Evolutionary conservation across 108 stramenopile genomes (phyloP), one percentile per base, ranked within the genome.

Genomic region (Fragilaria crotonensis): DNA sequence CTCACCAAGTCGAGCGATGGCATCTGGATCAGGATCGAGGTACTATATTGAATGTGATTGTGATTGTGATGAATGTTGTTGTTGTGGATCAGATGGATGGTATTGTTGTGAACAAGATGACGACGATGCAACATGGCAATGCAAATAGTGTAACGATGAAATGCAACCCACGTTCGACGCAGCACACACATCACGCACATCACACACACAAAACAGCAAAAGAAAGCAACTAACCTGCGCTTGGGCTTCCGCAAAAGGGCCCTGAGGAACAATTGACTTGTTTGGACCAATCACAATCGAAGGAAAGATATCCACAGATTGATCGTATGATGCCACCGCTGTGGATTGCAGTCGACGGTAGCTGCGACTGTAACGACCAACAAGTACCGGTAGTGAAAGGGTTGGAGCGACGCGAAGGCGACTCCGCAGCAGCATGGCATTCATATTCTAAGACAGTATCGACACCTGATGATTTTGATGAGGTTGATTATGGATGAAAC

Each of bases 201-300:
- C n/a, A n/a, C n/a, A n/a, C n/a, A n/a, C n/a, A n/a, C n/a, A n/a
- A n/a, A n/a, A n/a, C n/a, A n/a, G n/a, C n/a, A n/a, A 20, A n/a
- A 36, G 21, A 19, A 21, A 33, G 19, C 1, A 19, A 33, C 2
- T 33, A 58, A 80, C 79, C 66, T 68, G 58, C 19, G 88, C 86
- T 62, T 90, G 89, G 25, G 93, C 88, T 59, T 85, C 85, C 0
- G 93, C 93, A 81, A 94, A 94, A 44, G 83, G 72, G 0, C 93
- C 93, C 53, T 75, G 79, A 2, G 89, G 76, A 20, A 68, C 33
- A 17, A 87, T 61, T 2, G 60, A 57, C 29, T 59, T 53, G 59
- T 79, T 54, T 5, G 84, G 64, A 0, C 85, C 79, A 48, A 89
- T 80, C 0, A 93, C 33, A 29, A 93, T 60, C 1, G 85, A 89